phyloP scores from a whole-genome alignment of 352 stramenopile genomes.

The Pythium aquatile region DNA sequence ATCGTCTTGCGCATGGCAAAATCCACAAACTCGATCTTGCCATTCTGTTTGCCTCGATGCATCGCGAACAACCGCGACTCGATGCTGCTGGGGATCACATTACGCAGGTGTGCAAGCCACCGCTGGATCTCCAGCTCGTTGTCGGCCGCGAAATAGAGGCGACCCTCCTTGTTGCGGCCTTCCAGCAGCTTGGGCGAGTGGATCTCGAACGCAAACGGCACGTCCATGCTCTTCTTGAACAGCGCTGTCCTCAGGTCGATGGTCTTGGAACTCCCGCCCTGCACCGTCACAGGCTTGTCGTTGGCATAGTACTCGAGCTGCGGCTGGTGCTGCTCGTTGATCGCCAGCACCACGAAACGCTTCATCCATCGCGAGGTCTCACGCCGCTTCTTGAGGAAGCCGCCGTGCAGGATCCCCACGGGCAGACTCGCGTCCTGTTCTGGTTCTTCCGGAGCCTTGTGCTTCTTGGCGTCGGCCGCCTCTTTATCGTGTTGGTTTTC shows the following conservation, averaged over 20 bases:
- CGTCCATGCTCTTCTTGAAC: constrained; percentile 79
- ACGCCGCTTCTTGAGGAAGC: constrained; percentile 70
- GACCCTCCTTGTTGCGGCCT: constrained; percentile 84
- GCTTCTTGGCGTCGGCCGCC: background rate
- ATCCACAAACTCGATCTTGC: constrained; percentile 62
- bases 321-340: constrained; percentile 35
- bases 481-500: constrained; percentile 18
- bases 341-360: constrained; percentile 66
- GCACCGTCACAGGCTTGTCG: constrained; percentile 42
- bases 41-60: constrained; percentile 59
- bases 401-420: constrained; percentile 21
- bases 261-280: constrained; percentile 39
- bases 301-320: constrained; percentile 72
- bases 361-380: constrained; percentile 82
- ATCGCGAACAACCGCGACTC: constrained; percentile 79
- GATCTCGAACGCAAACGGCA: constrained; percentile 86
- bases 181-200: constrained; percentile 85
- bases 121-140: constrained; percentile 86
- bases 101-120: constrained; percentile 85
- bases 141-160: constrained; percentile 84
- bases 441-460: constrained; percentile 19
- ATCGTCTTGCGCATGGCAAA: constrained; percentile 48
- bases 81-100: constrained; percentile 71
- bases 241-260: constrained; percentile 66
- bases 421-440: constrained; percentile 18